phyloP scores from a whole-genome alignment of 164 flowering plant species.

The Protea cynaroides region DNA sequence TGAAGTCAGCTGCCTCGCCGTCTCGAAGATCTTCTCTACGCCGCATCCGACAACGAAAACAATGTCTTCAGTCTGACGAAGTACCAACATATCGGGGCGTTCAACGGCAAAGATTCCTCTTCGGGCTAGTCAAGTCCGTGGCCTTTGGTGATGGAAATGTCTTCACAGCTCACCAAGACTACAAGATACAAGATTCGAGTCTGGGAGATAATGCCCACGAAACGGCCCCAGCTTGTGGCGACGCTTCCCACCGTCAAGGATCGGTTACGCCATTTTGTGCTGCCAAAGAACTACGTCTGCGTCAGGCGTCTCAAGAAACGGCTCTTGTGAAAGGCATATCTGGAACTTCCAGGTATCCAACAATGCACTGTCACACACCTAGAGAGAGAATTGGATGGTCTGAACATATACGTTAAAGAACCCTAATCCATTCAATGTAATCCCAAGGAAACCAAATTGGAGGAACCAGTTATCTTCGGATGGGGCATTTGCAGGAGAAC shows the following conservation, averaged over 20 bases:
- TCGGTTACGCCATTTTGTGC: constrained; percentile 40
- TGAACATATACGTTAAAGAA: no score
- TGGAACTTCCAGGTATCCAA: no score
- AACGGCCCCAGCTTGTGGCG: constrained; percentile 36
- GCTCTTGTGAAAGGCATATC: no score
- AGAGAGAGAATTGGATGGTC: no score
- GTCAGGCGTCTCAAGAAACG: constrained; percentile 63
- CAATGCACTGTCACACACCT: no score
- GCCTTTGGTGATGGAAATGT: constrained; percentile 39
- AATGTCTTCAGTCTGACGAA: constrained; percentile 45
- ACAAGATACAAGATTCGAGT: constrained; percentile 66
- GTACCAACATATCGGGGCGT: constrained; percentile 31
- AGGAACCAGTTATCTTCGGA: no score
- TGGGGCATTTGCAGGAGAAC: no score
- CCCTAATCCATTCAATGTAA: no score
- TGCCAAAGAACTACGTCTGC: constrained; percentile 58
- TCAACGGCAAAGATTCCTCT: constrained; percentile 29
- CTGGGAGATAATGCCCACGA: constrained; percentile 36
- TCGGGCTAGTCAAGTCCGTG: constrained; percentile 61
- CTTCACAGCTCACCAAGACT: constrained; percentile 77
- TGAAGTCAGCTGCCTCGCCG: constrained; percentile 44
- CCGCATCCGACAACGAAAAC: constrained; percentile 48
- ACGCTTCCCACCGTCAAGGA: constrained; percentile 69
- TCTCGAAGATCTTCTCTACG: constrained; percentile 46
- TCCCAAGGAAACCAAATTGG: no score